These are phyloP conservation scores for Eurotiales sp. DNA, from an alignment of 2,329 filamentous ascomycete genomes.

Conservation along the genomic window DNA sequence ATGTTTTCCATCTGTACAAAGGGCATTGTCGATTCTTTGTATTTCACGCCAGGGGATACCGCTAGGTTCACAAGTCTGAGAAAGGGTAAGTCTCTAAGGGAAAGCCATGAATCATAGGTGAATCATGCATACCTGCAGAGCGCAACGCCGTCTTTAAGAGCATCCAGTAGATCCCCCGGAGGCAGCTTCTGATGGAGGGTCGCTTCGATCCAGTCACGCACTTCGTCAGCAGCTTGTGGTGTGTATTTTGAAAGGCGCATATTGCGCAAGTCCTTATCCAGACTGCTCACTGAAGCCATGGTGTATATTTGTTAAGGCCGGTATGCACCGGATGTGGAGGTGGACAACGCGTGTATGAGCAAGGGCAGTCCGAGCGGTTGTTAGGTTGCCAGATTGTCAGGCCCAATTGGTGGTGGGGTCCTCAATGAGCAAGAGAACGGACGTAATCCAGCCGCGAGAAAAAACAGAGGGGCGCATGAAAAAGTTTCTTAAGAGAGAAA, in stretches of 20 bases:
- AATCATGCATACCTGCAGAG: conserved; percentile 72
- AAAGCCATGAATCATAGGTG: conserved; percentile 22
- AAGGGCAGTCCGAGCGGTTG: neutral
- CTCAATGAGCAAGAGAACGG: neutral
- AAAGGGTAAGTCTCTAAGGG: neutral
- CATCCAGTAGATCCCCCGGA: conserved; percentile 73
- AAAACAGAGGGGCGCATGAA: no score
- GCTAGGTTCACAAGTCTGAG: conserved; percentile 75
- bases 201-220: conserved; percentile 78
- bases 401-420: conserved; percentile 11
- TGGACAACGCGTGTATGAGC: neutral
- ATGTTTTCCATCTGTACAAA: conserved; percentile 99
- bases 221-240: conserved; percentile 81
- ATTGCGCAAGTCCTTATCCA: conserved; percentile 93
- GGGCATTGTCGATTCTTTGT: conserved; percentile 89
- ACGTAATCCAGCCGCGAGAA: no score
- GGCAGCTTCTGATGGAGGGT: conserved; percentile 70
- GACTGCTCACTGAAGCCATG: conserved; percentile 90
- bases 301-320: conserved; percentile 14
- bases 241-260: conserved; percentile 92
- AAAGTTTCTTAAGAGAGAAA: no score
- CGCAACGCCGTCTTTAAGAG: conserved; percentile 83
- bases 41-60: conserved; percentile 75
- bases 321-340: neutral
- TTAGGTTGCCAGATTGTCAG: conserved; percentile 25